Evolutionary conservation across 768 basidiomycete genomes (phyloP).

Genomic region (Russula compacta): DNA sequence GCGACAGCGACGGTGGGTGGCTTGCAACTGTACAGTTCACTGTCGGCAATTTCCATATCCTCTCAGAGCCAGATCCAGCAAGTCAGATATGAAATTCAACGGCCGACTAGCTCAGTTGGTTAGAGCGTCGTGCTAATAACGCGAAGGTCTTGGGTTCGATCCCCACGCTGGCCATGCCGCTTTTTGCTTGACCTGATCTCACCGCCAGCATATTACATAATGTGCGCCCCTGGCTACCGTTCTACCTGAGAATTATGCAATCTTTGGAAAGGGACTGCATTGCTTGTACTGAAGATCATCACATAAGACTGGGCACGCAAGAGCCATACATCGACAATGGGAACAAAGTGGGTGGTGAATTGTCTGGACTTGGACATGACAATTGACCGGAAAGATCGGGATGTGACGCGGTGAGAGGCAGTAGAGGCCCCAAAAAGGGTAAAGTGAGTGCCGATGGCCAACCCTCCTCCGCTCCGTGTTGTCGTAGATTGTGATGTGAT

Average conservation of each 20-base stretch:
- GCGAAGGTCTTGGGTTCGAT: conserved; percentile 27
- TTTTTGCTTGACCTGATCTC: background rate
- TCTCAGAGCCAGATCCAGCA: background rate
- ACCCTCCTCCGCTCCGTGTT: background rate
- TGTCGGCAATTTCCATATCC: background rate
- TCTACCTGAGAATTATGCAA: no score
- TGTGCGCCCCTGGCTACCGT: no score
- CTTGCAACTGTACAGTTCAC: background rate
- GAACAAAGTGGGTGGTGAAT: no score
- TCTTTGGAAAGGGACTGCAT: no score
- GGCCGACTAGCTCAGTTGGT: conserved; percentile 92
- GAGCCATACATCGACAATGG: no score
- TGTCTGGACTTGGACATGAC: no score
- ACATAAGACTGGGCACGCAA: no score
- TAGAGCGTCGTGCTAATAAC: conserved; percentile 85
- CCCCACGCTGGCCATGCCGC: conserved; percentile 23
- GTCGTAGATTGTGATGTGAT: background rate
- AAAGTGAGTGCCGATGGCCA: background rate
- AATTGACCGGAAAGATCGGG: no score
- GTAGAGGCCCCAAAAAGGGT: background rate
- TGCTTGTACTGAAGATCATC: no score
- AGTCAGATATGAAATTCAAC: background rate
- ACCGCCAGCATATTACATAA: no score
- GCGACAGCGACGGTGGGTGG: background rate
- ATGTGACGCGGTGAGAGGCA: no score